Evolutionary conservation across 768 basidiomycete species (phyloP), one percentile per base, ranked within the genome.

Genomic region (Cytidiella melzeri): DNA sequence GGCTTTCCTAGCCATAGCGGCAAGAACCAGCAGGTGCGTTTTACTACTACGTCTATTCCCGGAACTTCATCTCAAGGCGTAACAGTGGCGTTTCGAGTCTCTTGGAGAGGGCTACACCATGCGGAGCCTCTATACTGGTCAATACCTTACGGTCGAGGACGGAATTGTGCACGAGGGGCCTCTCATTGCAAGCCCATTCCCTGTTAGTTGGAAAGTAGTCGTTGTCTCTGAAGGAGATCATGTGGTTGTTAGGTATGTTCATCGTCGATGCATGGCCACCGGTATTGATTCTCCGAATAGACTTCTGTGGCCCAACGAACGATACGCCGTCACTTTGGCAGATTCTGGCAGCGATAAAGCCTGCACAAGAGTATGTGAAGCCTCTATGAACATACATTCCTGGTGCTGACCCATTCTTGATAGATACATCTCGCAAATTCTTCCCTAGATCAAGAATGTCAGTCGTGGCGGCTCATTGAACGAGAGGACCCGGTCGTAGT

Each of bases 81-180:
- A 1, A 12, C 24, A 63, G 61, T 63, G 61, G 61, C 47, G 56
- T 25, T 61, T 63, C 44, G 51, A 56, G 21, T 50, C 59, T 23
- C 56, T 57, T n/a, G 61, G 61, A 6, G 53, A 50, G 11, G 61
- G 61, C 4, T 63, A 57, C 44, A 50, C 55, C 15, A 59, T 63
- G 37, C 56, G 55, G 3, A 52, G 55, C 40, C 44, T 57, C 5
- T 41, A 30, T 15, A 45, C 45, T 19, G 51, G 51, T 18, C 7
- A 25, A 20, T 57, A 63, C 45, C 54, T 64, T 23, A 59, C 61
- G 1, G 37, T 54, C 6, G 59, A 55, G 15, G 55, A 55, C n/a
- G 51, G 43, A 3, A 7, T 57, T 7, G 26, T 43, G 15, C 53
- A 59, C 2, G 48, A 53, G 10, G 49, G 47, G 13, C 42, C 50